Percentiles rank a stretch among this genome's conserved stretches.
Evolutionary conservation across 1,284 basidiomycete species (phyloP).

Genomic region (Pseudozyma flocculosa): DNA sequence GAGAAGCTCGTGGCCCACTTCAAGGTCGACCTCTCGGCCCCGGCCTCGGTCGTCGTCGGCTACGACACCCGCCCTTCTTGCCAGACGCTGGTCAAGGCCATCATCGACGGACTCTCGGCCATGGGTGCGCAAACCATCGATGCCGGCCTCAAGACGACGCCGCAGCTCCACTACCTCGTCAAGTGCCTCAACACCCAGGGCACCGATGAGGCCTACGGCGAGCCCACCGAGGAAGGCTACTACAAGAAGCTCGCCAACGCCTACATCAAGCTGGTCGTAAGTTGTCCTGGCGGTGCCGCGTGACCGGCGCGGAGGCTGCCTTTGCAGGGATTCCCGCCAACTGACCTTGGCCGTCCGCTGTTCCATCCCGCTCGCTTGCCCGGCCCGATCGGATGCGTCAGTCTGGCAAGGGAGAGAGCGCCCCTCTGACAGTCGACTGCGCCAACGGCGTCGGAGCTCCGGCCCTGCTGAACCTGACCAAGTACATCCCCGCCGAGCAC

Average conservation of each 20-base stretch:
- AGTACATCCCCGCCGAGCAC: slow-evolving; percentile 44
- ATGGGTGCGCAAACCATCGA: slow-evolving; percentile 61
- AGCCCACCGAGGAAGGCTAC: slow-evolving; percentile 82
- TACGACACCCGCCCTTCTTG: slow-evolving; percentile 92
- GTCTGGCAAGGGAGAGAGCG: slow-evolving; percentile 13
- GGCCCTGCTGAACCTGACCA: slow-evolving; percentile 42
- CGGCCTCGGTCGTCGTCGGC: slow-evolving; percentile 82
- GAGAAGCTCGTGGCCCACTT: slow-evolving; percentile 67
- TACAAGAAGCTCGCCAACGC: slow-evolving; percentile 79
- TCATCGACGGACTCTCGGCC: slow-evolving; percentile 79
- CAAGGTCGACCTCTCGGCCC: slow-evolving; percentile 76
- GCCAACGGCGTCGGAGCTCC: slow-evolving; percentile 92
- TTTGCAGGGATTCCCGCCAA: too few relatives aligned
- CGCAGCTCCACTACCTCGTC: slow-evolving; percentile 93
- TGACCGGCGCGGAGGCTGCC: not conserved
- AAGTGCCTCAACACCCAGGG: slow-evolving; percentile 82
- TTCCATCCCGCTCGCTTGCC: too few relatives aligned
- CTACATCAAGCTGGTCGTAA: slow-evolving; percentile 81
- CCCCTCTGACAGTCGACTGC: slow-evolving; percentile 82
- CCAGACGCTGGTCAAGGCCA: slow-evolving; percentile 73
- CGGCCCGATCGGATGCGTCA: too few relatives aligned
- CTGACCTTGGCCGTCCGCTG: too few relatives aligned
- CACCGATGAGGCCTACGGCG: slow-evolving; percentile 71
- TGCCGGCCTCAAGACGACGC: slow-evolving; percentile 83
- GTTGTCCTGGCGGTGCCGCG: slow-evolving; percentile 1